Percentiles rank a stretch among this genome's conserved stretches.
Conservation (phyloP, 1,139 yeast genomes). For the Casaregolazyma lundiana region DNA sequence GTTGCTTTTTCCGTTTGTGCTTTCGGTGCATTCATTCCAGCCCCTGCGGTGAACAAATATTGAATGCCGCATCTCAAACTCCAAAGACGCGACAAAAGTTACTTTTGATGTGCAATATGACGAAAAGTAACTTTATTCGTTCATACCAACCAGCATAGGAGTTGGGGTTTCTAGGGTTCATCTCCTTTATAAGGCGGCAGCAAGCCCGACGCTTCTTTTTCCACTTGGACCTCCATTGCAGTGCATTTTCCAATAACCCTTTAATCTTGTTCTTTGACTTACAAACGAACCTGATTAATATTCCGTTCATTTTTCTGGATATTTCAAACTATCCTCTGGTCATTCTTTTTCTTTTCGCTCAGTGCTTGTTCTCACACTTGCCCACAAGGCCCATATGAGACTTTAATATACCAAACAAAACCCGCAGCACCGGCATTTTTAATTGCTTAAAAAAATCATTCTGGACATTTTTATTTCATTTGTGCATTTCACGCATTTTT, state of each 20-base stretch:
- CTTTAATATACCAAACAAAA: too few species aligned
- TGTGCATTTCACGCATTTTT: not conserved
- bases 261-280: too few species aligned
- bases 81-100: not conserved
- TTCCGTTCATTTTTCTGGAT: too few species aligned
- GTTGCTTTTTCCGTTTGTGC: not conserved
- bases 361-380: too few species aligned
- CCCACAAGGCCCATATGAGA: too few species aligned
- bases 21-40: slow-evolving; percentile 1
- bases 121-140: not conserved
- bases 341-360: too few species aligned
- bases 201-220: not conserved
- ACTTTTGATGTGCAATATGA: not conserved
- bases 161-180: not conserved
- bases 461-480: not conserved
- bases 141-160: not conserved
- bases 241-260: too few species aligned
- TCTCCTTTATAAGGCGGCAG: not conserved
- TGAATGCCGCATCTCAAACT: slow-evolving; percentile 1
- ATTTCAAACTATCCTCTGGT: too few species aligned
- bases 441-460: not conserved
- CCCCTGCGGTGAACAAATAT: not conserved
- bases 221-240: not conserved
- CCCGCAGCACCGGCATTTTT: not conserved
- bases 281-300: too few species aligned